A percentile compares a stretch with the other conserved stretches of the same genome.
Conservation (phyloP, 345 rosid genomes). For the Psidium friedrichsthalianum region DNA sequence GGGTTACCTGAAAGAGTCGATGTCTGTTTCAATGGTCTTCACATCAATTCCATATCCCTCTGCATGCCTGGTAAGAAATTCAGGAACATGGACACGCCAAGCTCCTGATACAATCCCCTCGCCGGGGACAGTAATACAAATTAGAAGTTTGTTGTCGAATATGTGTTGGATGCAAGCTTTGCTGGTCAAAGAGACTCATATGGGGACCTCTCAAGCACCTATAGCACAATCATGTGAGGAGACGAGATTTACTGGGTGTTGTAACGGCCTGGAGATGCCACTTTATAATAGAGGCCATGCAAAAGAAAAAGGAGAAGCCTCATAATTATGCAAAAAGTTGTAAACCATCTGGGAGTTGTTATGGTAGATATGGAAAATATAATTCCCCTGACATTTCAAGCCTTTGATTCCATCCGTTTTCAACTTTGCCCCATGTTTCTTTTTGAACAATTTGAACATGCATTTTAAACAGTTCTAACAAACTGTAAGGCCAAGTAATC, state of each 20-base stretch:
- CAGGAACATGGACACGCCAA: conserved; percentile 75
- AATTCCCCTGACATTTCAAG: background rate
- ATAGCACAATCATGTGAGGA: background rate
- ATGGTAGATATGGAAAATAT: background rate
- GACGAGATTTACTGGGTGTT: background rate
- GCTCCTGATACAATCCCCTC: conserved; percentile 95
- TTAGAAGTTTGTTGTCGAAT: background rate
- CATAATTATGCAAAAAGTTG: background rate
- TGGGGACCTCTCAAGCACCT: background rate
- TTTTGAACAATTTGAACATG: background rate
- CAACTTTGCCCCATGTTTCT: background rate
- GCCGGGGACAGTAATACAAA: conserved; percentile 22
- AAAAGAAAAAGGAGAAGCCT: background rate
- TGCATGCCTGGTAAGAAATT: conserved; percentile 60
- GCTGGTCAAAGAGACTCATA: background rate
- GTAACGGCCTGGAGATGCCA: background rate
- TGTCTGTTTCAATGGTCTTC: conserved; percentile 55
- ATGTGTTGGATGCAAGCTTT: background rate
- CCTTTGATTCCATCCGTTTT: background rate
- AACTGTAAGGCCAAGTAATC: background rate
- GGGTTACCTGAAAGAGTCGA: conserved; percentile 72
- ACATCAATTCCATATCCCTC: conserved; percentile 60
- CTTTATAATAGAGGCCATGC: background rate
- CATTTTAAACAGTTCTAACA: background rate
- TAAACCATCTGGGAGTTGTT: background rate